These are phyloP conservation scores for Cerioporus squamosus DNA, from an alignment of 1,284 basidiomycete species.

Conservation along the genomic window DNA sequence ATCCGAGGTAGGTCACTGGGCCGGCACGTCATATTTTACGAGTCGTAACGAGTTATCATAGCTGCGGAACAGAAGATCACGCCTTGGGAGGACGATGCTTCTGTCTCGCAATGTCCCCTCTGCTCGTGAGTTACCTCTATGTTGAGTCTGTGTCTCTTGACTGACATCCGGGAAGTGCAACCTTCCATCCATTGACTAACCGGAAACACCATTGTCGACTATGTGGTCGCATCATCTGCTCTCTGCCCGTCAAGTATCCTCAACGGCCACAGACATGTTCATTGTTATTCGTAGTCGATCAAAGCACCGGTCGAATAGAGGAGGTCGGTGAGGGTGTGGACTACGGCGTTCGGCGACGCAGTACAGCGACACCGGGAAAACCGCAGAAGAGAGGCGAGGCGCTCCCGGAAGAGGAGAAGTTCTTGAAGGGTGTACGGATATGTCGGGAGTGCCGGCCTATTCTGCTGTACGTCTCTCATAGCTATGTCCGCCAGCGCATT, in stretches of 20 bases:
- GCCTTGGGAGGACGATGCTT: constrained; percentile 90
- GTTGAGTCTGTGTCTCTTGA: background rate
- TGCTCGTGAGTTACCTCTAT: constrained; percentile 65
- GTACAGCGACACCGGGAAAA: constrained; percentile 30
- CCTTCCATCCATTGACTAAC: constrained; percentile 89
- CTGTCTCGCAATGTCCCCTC: constrained; percentile 80
- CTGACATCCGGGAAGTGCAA: constrained; percentile 49
- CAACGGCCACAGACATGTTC: constrained; percentile 76
- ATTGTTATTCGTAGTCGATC: constrained; percentile 80
- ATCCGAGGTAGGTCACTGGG: constrained; percentile 54
- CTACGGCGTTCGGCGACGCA: constrained; percentile 70
- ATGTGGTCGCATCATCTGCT: constrained; percentile 93
- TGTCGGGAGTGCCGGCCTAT: constrained; percentile 83
- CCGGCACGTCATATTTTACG: background rate
- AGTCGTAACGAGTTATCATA: constrained; percentile 33
- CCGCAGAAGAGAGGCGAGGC: constrained; percentile 45
- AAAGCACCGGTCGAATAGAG: constrained; percentile 75
- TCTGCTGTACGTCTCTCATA: constrained; percentile 56
- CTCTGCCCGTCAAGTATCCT: constrained; percentile 80
- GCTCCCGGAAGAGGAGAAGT: constrained; percentile 70
- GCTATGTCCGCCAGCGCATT: background rate
- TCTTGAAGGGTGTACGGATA: constrained; percentile 82
- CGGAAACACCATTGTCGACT: constrained; percentile 97
- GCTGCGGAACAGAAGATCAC: constrained; percentile 92
- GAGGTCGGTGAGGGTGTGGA: constrained; percentile 89